Conservation (phyloP, 805 yeast species). For the Ogataea salicorniae region DNA sequence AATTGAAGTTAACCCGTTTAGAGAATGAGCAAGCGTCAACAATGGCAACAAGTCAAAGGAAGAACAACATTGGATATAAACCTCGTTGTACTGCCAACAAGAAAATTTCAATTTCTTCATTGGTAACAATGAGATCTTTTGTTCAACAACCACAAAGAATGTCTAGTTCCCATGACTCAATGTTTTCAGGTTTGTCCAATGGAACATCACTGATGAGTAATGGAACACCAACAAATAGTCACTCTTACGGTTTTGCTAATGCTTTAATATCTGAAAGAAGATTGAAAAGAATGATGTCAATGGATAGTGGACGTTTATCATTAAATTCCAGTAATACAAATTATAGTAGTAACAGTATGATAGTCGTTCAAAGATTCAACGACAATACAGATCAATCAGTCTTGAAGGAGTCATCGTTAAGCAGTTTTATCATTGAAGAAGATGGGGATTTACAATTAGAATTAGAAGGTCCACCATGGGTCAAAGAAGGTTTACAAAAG, state of each 20-base stretch:
- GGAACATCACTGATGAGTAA: constrained; percentile 1
- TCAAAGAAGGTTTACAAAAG: constrained; percentile 64
- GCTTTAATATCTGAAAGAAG: constrained; percentile 23
- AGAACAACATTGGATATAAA: background rate
- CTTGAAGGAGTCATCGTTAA: constrained; percentile 1
- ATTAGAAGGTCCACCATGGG: constrained; percentile 70
- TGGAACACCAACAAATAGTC: background rate
- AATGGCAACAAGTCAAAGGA: background rate
- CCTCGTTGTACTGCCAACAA: background rate
- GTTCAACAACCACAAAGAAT: background rate
- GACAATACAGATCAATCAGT: constrained; percentile 10
- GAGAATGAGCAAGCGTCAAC: background rate
- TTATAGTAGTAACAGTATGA: constrained; percentile 7
- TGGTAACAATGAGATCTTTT: constrained; percentile 3
- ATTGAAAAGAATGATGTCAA: constrained; percentile 16
- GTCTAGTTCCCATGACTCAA: background rate
- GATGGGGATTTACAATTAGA: constrained; percentile 58
- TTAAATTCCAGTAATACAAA: constrained; percentile 7
- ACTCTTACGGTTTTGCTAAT: constrained; percentile 24
- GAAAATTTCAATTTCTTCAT: constrained; percentile 8
- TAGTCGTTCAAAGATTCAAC: constrained; percentile 6
- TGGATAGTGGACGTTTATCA: constrained; percentile 16
- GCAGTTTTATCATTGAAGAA: constrained; percentile 28
- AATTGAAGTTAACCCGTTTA: constrained; percentile 18
- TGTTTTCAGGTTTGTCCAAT: constrained; percentile 8